Evolutionary conservation across 2,329 filamentous ascomycete species (phyloP).

Genomic region (Rugonectria rugulosa): DNA sequence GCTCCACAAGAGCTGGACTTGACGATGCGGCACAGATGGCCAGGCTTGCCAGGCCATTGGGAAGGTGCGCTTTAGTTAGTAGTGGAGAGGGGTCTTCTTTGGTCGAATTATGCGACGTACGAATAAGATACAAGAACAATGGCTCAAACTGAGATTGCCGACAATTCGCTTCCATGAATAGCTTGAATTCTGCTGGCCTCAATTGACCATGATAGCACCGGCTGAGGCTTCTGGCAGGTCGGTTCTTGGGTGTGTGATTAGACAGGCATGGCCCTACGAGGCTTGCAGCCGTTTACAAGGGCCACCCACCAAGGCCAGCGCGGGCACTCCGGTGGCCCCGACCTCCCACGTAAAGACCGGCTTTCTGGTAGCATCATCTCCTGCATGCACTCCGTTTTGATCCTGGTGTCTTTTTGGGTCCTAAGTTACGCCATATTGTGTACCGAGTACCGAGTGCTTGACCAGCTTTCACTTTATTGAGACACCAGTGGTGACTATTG

Average conservation of each 20-base stretch:
- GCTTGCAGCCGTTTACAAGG: conserved; percentile 7
- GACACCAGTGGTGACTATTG: conserved; percentile 1
- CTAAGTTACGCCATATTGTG: too few relatives aligned
- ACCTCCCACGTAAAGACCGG: conserved; percentile 12
- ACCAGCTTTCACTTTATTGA: conserved; percentile 2
- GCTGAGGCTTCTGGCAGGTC: conserved; percentile 8
- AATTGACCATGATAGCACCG: conserved; percentile 6
- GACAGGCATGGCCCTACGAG: conserved; percentile 5
- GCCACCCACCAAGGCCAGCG: conserved; percentile 7
- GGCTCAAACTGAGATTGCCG: too few relatives aligned
- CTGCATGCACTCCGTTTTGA: conserved; percentile 3
- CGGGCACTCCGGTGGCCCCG: conserved; percentile 24
- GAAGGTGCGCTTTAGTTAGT: too few relatives aligned
- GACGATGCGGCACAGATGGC: neutral
- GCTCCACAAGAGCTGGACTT: neutral
- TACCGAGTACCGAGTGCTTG: too few relatives aligned
- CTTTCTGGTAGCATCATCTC: neutral
- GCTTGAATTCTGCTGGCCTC: too few relatives aligned
- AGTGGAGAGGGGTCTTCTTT: too few relatives aligned
- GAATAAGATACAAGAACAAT: too few relatives aligned
- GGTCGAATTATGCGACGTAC: too few relatives aligned
- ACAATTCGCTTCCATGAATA: too few relatives aligned
- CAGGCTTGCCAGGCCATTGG: too few relatives aligned
- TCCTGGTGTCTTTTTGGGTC: neutral
- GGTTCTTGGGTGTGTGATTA: neutral